Evolutionary conservation across 805 yeast species (phyloP), one percentile per base, ranked within the genome.

Genomic region (Cyberlindnera subsufficiens): DNA sequence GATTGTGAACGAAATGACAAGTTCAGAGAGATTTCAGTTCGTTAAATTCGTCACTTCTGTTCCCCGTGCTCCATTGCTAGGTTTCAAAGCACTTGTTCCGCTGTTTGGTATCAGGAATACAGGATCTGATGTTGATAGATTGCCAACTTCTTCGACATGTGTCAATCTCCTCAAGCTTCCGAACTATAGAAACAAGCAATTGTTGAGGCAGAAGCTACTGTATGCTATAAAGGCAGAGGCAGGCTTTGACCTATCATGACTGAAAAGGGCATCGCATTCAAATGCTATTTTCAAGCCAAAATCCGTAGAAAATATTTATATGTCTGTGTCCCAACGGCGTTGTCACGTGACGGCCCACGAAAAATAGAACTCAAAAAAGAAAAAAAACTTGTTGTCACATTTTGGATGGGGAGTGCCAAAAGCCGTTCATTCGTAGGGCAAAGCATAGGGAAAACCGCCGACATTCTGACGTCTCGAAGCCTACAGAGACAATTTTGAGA

Each of bases 111-210:
- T 93, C 37, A 61, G 86, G 32, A 80, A 80, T 25, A 72, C 82
- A 0, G 93, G 91, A 0, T 42, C 58, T 2, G 49, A 75, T 22
- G 50, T 55, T 2, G 69, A 68, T 2, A 40, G 41, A 17, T 39
- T 93, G 32, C 99, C 99, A 0, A 87, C 97, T 0, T 85, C 98
- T 0, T 80, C 96, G 0, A 93, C 99, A 0, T 93, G 99, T 69
- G 86, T 89, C 27, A 93, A 93, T 57, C 63, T 93, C 44, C 67
- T 93, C 47, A 89, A 84, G 55, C 62, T 93, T 22, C 99, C 99
- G 0, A 84, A 89, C 58, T 93, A 93, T 60, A 65, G 68, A 50
- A 67, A 83, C 51, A 83, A 80, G 54, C 61, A 68, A 33, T 20
- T 73, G 2, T 64, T 93, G 35, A 71, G 71, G 43, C 64, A 72